These are phyloP conservation scores for Alectoria sarmentosa DNA, from an alignment of 495 filamentous ascomycete genomes.

Conservation along the genomic window DNA sequence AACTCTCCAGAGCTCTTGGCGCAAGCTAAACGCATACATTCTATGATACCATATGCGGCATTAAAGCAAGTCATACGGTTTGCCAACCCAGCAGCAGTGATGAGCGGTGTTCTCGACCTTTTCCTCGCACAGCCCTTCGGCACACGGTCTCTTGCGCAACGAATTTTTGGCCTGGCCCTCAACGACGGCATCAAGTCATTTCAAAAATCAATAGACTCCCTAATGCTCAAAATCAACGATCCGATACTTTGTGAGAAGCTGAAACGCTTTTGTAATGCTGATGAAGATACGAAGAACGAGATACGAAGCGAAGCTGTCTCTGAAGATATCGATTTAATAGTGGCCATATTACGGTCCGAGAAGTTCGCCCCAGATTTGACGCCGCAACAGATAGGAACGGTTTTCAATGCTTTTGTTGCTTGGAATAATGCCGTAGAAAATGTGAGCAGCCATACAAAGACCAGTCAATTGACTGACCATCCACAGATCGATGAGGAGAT, in stretches of 20 bases:
- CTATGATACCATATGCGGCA: constrained; percentile 82
- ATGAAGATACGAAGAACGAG: constrained; percentile 63
- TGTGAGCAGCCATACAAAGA: constrained; percentile 35
- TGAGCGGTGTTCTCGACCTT: constrained; percentile 85
- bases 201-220: constrained; percentile 74
- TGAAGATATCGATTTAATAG: constrained; percentile 75
- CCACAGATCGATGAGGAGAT: constrained; percentile 63
- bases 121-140: constrained; percentile 95
- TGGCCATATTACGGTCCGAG: constrained; percentile 73
- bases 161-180: constrained; percentile 85
- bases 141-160: constrained; percentile 79
- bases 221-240: constrained; percentile 70
- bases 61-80: constrained; percentile 96
- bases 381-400: constrained; percentile 65
- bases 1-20: constrained; percentile 95
- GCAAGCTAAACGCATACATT: constrained; percentile 88
- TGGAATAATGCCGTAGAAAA: constrained; percentile 94
- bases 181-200: constrained; percentile 81
- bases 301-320: constrained; percentile 62
- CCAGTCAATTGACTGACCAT: constrained; percentile 21
- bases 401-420: constrained; percentile 93
- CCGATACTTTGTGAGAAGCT: constrained; percentile 73
- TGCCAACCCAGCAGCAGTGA: constrained; percentile 92
- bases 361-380: constrained; percentile 60
- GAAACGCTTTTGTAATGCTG: constrained; percentile 64